Evolutionary conservation across 163 green algal species (phyloP).

Genomic region (Volvox carteri): DNA sequence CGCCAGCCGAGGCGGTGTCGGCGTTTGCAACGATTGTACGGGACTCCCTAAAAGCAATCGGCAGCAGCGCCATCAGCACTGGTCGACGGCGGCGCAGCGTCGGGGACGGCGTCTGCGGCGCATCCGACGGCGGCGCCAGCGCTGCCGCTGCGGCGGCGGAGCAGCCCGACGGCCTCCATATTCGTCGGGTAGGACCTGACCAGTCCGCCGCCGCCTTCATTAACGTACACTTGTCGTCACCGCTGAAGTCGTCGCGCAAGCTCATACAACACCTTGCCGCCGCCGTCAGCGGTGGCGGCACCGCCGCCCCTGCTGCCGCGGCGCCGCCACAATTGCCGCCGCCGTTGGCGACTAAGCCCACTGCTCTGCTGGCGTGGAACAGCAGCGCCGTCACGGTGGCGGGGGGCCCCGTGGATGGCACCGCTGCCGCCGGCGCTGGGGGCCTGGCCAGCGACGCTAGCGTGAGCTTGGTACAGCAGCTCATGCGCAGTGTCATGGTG

Average conservation of each 20-base stretch:
- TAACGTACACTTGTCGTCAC: background rate
- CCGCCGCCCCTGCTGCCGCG: too few species aligned
- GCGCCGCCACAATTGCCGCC: too few species aligned
- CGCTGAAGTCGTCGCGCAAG: background rate
- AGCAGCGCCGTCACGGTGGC: background rate
- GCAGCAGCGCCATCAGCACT: background rate
- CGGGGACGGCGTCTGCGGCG: background rate
- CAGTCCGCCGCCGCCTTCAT: background rate
- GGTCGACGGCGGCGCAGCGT: background rate
- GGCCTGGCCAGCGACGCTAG: background rate
- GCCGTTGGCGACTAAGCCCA: background rate
- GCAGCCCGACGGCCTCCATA: background rate
- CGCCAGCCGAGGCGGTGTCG: constrained; percentile 25
- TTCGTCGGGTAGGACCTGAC: background rate
- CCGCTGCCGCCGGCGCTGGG: background rate
- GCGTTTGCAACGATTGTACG: background rate
- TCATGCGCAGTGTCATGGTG: constrained; percentile 31
- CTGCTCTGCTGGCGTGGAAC: background rate
- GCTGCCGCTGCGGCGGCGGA: background rate
- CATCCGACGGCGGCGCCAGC: background rate
- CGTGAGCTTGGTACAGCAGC: constrained; percentile 48
- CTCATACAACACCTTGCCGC: too few species aligned
- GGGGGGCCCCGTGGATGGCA: too few species aligned
- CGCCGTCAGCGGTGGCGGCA: background rate
- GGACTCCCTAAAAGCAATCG: background rate